A percentile compares a stretch with the other conserved stretches of the same genome.
These are phyloP conservation scores for Paraconiothyrium sp. DNA, from an alignment of 2,329 filamentous ascomycete species.

Conservation along the genomic window DNA sequence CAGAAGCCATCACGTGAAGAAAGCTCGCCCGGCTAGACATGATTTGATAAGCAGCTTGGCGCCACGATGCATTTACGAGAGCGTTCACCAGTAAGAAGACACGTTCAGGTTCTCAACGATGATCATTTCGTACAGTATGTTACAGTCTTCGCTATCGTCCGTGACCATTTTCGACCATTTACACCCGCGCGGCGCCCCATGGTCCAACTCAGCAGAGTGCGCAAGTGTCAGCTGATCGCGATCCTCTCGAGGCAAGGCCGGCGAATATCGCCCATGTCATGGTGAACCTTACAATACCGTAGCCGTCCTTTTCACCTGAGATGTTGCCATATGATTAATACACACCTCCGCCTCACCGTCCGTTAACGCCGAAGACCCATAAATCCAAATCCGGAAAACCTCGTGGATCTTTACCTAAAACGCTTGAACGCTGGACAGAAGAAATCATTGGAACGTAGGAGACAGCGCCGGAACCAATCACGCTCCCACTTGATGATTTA, in stretches of 20 bases:
- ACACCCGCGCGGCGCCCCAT: neutral
- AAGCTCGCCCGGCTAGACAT: too few species aligned
- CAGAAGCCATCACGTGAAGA: neutral
- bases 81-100: neutral
- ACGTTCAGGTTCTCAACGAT: neutral
- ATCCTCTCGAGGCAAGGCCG: neutral
- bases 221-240: neutral
- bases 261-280: conserved; percentile 34
- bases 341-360: conserved; percentile 21
- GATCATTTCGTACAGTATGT: conserved; percentile 19
- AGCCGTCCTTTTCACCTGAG: conserved; percentile 23
- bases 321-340: conserved; percentile 25
- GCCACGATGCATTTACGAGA: neutral
- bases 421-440: conserved; percentile 48
- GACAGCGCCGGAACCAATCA: conserved; percentile 31
- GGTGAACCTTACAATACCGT: conserved; percentile 28
- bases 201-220: neutral
- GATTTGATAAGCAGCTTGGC: neutral
- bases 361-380: conserved; percentile 32
- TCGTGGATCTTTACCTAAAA: conserved; percentile 36
- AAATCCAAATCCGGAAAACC: conserved; percentile 30
- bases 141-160: conserved; percentile 22
- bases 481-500: conserved; percentile 46
- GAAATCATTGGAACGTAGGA: conserved; percentile 29
- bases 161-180: conserved; percentile 9